These are phyloP conservation scores for Cryptococcus sp. DNA, from an alignment of 1,284 basidiomycete species.

Conservation along the genomic window DNA sequence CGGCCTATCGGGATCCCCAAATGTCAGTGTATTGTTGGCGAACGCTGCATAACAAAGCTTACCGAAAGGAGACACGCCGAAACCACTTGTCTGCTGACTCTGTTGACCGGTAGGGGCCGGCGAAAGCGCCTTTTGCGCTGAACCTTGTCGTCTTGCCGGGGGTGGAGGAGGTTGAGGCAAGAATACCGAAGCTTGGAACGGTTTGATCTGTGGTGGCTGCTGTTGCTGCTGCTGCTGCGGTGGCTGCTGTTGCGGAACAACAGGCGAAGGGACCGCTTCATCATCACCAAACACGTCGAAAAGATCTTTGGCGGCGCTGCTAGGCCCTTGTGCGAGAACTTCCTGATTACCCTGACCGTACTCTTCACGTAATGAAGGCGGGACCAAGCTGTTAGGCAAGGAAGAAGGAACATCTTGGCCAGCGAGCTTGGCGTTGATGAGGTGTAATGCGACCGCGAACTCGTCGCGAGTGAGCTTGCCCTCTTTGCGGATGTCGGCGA, in stretches of 20 bases:
- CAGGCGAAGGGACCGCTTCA: slow-evolving; percentile 32
- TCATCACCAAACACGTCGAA: slow-evolving; percentile 52
- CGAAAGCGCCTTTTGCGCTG: slow-evolving; percentile 13
- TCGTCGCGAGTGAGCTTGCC: slow-evolving; percentile 87
- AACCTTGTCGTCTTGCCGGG: slow-evolving; percentile 23
- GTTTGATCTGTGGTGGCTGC: slow-evolving; percentile 1
- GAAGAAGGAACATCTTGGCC: slow-evolving; percentile 77
- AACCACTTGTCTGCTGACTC: slow-evolving; percentile 16
- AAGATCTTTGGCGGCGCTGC: slow-evolving; percentile 44
- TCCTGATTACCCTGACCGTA: slow-evolving; percentile 26
- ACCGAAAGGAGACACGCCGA: slow-evolving; percentile 28
- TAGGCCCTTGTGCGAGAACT: slow-evolving; percentile 20
- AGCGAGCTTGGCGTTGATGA: slow-evolving; percentile 83
- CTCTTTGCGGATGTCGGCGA: slow-evolving; percentile 86
- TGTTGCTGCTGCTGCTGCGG: slow-evolving; percentile 6
- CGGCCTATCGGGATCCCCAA: too few species aligned
- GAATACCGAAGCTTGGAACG: slow-evolving; percentile 22
- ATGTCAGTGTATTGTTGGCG: background rate
- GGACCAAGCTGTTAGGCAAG: slow-evolving; percentile 74
- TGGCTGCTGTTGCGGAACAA: slow-evolving; percentile 12
- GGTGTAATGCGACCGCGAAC: slow-evolving; percentile 94
- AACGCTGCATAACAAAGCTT: background rate
- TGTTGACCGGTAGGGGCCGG: slow-evolving; percentile 20
- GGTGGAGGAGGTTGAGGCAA: slow-evolving; percentile 34
- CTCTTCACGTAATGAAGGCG: slow-evolving; percentile 59